A percentile compares a stretch with the other conserved stretches of the same genome.
Evolutionary conservation across 1,284 basidiomycete species (phyloP).

Genomic region (Albatrellus sp.): DNA sequence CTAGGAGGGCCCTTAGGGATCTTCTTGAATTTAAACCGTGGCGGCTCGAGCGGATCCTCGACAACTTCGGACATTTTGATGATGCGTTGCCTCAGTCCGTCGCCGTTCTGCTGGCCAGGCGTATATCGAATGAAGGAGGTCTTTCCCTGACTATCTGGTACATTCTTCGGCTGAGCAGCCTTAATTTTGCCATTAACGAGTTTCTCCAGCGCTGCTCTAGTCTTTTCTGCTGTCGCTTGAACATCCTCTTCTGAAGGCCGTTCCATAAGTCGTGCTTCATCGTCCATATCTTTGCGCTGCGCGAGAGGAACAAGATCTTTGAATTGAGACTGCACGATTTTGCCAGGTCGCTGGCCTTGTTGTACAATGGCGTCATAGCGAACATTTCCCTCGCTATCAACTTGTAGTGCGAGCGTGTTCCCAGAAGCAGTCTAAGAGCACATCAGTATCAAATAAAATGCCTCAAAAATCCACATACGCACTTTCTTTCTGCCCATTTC

Average conservation of each 20-base stretch:
- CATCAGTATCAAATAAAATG: neutral
- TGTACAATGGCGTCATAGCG: slow-evolving; percentile 95
- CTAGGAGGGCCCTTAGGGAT: slow-evolving; percentile 92
- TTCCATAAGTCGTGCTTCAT: slow-evolving; percentile 68
- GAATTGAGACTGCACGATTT: slow-evolving; percentile 87
- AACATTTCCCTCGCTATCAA: slow-evolving; percentile 92
- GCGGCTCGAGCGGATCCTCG: slow-evolving; percentile 95
- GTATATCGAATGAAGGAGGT: slow-evolving; percentile 93
- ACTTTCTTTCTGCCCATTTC: slow-evolving; percentile 95
- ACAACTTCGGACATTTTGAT: slow-evolving; percentile 98
- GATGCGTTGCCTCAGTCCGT: slow-evolving; percentile 81
- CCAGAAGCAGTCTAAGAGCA: slow-evolving; percentile 64
- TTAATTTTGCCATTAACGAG: slow-evolving; percentile 94
- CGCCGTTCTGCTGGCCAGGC: slow-evolving; percentile 68
- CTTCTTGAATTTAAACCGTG: slow-evolving; percentile 97
- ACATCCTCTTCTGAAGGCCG: slow-evolving; percentile 89
- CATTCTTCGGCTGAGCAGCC: slow-evolving; percentile 86
- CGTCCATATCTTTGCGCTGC: slow-evolving; percentile 81
- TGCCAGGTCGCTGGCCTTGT: slow-evolving; percentile 83
- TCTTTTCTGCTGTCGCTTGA: slow-evolving; percentile 80
- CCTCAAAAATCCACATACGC: slow-evolving; percentile 13
- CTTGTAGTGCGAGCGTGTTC: slow-evolving; percentile 91
- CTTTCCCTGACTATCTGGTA: slow-evolving; percentile 69
- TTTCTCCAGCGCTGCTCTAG: slow-evolving; percentile 84
- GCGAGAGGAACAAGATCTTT: slow-evolving; percentile 93